Evolutionary conservation across 2,329 filamentous ascomycete genomes (phyloP), one percentile per base, ranked within the genome.

Genomic region (Ascochyta pisi): DNA sequence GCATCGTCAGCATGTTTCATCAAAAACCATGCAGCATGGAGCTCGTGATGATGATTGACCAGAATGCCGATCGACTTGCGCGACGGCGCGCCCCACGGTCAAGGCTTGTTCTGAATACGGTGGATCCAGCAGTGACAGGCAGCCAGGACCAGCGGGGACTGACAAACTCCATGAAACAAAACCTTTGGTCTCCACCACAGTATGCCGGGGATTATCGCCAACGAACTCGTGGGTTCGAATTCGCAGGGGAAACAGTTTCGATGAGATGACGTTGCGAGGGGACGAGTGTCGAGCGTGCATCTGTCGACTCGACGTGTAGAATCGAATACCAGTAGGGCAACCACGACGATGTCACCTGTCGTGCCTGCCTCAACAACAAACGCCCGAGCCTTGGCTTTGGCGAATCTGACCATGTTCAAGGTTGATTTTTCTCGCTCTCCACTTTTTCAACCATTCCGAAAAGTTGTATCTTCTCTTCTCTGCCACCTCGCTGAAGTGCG

Each of bases 101-200:
- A 53, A 57, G 44, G 54, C 54, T 57, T 57, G 49, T 52, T 19
- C 49, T 51, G 37, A 51, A 43, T 47, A 35, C 38, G 22, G 47
- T 56, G 47, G 47, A n/a, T 35, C 43, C 24, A 39, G 38, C 47
- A 47, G 23, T 33, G 35, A 45, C 46, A 50, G 23, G 37, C 41
- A 50, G 10, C 33, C 39, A 42, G 19, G 33, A 23, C 47, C 42
- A 48, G 48, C 38, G 38, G 53, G 31, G 41, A 34, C 37, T 44
- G 46, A 31, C 31, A 24, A 19, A 10, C 42, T 56, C 42, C 31
- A 7, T 22, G 53, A 56, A 56, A 47, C 42, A 24, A 51, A 56
- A 56, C 53, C 38, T 26, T 3, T 27, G 9, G 38, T 47, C 24
- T 31, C 53, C 42, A 56, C 48, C 19, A 50, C 4, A 24, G 29